A percentile compares a stretch with the other conserved stretches of the same genome.
phyloP scores from a whole-genome alignment of 2,329 filamentous ascomycete species.

The Aspergillus sclerotialis region DNA sequence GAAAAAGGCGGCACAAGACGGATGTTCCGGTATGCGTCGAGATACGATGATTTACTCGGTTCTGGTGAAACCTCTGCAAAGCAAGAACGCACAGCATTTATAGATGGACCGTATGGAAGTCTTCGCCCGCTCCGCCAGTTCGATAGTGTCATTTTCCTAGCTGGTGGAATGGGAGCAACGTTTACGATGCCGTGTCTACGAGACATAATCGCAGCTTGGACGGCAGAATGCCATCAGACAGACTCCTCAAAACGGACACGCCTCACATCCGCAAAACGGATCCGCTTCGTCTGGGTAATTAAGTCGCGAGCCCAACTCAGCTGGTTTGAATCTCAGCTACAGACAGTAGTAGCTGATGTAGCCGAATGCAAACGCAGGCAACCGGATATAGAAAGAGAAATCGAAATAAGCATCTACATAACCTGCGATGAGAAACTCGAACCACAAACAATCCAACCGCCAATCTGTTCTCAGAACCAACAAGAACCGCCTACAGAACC shows the following conservation, averaged over 20 bases:
- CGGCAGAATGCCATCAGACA: constrained; percentile 19
- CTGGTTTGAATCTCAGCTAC: constrained; percentile 49
- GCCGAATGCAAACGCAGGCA: constrained; percentile 24
- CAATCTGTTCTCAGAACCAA: constrained; percentile 11
- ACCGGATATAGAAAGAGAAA: constrained; percentile 31
- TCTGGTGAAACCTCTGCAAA: constrained; percentile 6
- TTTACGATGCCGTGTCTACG: constrained; percentile 52
- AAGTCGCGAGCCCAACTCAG: constrained; percentile 46
- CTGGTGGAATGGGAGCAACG: constrained; percentile 54
- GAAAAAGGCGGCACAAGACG: constrained; percentile 47
- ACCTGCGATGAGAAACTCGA: constrained; percentile 47
- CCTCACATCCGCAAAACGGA: constrained; percentile 39
- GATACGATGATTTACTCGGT: constrained; percentile 21
- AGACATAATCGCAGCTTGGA: constrained; percentile 47
- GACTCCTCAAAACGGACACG: constrained; percentile 4
- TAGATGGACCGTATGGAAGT: constrained; percentile 50
- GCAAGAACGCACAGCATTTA: constrained; percentile 33
- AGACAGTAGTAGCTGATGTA: constrained; percentile 38
- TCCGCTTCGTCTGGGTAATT: constrained; percentile 54
- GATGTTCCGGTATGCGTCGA: constrained; percentile 47
- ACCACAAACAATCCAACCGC: constrained; percentile 3
- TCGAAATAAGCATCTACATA: constrained; percentile 49
- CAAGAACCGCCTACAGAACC: background rate
- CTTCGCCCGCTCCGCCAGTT: constrained; percentile 51
- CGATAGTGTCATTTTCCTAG: constrained; percentile 53